Evolutionary conservation across 2,329 filamentous ascomycete species (phyloP).

Genomic region (Aspergillus puulaauensis): DNA sequence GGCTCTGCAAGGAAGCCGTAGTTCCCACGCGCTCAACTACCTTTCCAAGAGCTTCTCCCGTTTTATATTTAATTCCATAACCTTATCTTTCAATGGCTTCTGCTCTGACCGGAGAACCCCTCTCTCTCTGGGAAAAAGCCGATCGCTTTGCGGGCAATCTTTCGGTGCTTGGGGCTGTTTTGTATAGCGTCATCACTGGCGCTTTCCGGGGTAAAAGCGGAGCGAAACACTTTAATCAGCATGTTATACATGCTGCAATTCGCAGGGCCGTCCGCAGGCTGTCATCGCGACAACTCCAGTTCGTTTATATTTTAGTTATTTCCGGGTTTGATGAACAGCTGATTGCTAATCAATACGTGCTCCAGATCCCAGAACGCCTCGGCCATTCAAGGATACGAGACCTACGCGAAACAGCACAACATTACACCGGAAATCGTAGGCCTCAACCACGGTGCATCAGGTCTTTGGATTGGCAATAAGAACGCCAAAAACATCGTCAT

Average conservation of each 20-base stretch:
- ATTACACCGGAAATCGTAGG: constrained; percentile 29
- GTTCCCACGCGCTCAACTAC: background rate
- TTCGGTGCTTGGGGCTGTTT: constrained; percentile 22
- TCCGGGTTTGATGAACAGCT: background rate
- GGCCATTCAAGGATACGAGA: constrained; percentile 27
- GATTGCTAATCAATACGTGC: background rate
- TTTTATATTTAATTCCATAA: background rate
- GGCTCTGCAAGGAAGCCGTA: background rate
- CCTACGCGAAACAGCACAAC: constrained; percentile 24
- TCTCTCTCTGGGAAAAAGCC: constrained; percentile 36
- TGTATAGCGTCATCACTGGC: constrained; percentile 35
- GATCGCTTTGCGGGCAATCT: constrained; percentile 30
- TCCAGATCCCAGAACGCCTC: constrained; percentile 25
- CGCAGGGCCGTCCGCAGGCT: constrained; percentile 26
- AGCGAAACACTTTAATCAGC: constrained; percentile 34
- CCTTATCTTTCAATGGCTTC: constrained; percentile 15
- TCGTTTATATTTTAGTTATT: constrained; percentile 11
- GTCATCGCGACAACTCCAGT: constrained; percentile 34
- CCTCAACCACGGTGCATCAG: constrained; percentile 32
- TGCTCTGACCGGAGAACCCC: constrained; percentile 9
- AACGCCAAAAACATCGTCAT: constrained; percentile 39
- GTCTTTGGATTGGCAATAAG: constrained; percentile 42
- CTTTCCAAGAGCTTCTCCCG: background rate
- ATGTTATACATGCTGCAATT: constrained; percentile 34
- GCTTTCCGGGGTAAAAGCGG: constrained; percentile 40